Conservation (phyloP, 371 early-diverging fungal species). For the Apophysomyces elegans region DNA sequence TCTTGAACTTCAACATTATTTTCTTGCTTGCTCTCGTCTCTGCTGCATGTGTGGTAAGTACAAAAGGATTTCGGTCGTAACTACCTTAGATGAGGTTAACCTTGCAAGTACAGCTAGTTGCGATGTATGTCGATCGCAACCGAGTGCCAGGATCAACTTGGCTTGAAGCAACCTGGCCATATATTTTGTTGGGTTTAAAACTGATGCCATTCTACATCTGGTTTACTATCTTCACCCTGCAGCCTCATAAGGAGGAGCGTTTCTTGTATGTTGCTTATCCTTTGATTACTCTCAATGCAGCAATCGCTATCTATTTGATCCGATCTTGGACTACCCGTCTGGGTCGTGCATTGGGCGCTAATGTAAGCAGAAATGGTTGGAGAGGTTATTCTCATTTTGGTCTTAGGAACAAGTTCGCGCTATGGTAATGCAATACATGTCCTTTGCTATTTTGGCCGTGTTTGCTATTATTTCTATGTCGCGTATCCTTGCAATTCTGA, state of each 20-base stretch:
- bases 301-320: conserved; percentile 66
- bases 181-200: conserved; percentile 55
- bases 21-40: conserved; percentile 74
- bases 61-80: neutral
- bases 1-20: conserved; percentile 87
- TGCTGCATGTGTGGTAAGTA: conserved; percentile 64
- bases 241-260: conserved; percentile 97
- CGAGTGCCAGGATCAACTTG: conserved; percentile 42
- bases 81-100: neutral
- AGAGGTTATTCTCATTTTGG: neutral
- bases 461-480: conserved; percentile 60
- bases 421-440: conserved; percentile 38
- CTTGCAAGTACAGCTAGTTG: conserved; percentile 26
- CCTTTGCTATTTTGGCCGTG: conserved; percentile 39
- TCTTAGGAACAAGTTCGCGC: conserved; percentile 29
- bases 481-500: conserved; percentile 62
- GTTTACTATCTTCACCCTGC: conserved; percentile 79
- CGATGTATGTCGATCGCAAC: conserved; percentile 48
- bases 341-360: conserved; percentile 39
- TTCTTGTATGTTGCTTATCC: conserved; percentile 95
- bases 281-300: conserved; percentile 79
- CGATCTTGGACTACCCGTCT: conserved; percentile 44
- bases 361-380: conserved; percentile 17
- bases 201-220: conserved; percentile 76
- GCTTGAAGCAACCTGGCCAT: conserved; percentile 42